phyloP scores from a whole-genome alignment of 768 basidiomycete genomes.

The Auriscalpium vulgare region DNA sequence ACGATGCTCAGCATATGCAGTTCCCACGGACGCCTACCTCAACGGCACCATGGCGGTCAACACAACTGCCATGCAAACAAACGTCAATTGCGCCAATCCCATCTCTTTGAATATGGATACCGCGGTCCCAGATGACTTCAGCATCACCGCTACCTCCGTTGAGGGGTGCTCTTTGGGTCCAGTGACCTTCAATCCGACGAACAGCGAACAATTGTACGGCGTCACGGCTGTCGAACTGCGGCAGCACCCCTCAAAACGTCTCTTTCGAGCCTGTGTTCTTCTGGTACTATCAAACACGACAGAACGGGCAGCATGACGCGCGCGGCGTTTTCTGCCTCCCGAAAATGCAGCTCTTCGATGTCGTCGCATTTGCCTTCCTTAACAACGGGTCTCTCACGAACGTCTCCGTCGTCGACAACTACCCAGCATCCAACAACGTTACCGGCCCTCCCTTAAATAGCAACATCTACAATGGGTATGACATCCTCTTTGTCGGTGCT shows the following conservation, averaged over 20 bases:
- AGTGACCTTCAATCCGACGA: constrained; percentile 29
- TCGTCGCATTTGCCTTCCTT: constrained; percentile 36
- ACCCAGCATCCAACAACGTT: constrained; percentile 39
- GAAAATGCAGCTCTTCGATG: constrained; percentile 34
- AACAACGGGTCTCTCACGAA: constrained; percentile 33
- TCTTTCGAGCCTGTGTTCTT: constrained; percentile 54
- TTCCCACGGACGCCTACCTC: constrained; percentile 30
- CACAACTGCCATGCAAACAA: constrained; percentile 41
- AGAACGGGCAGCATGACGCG: constrained; percentile 29
- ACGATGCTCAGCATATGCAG: constrained; percentile 21
- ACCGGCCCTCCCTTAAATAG: constrained; percentile 37
- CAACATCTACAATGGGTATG: constrained; percentile 54
- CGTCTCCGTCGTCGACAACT: constrained; percentile 26
- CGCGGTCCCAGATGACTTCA: constrained; percentile 26
- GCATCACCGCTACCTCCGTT: constrained; percentile 36
- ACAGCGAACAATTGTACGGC: constrained; percentile 40
- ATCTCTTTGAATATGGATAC: constrained; percentile 10
- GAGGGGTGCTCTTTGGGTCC: constrained; percentile 35
- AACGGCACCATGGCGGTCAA: constrained; percentile 48
- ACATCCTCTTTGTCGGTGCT: background rate
- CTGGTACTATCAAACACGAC: constrained; percentile 44
- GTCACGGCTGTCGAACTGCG: constrained; percentile 32
- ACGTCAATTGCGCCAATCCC: constrained; percentile 39
- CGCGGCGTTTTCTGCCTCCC: constrained; percentile 53
- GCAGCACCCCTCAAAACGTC: constrained; percentile 24